phyloP scores from a whole-genome alignment of 2,329 filamentous ascomycete genomes.

The Paecilomyces sp. region DNA sequence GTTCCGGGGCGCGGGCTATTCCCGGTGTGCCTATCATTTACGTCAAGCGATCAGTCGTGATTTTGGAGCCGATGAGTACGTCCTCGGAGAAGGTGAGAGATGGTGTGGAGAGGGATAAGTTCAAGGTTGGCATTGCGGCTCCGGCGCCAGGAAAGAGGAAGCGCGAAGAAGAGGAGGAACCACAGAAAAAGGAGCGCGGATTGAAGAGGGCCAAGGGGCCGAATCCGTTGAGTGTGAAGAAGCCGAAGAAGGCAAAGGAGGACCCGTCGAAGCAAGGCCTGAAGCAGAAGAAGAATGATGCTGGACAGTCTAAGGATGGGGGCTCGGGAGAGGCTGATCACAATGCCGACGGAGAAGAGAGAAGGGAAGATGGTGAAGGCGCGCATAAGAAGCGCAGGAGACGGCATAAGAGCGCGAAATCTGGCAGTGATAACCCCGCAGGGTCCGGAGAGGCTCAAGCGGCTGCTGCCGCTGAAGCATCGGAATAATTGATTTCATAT shows the following conservation, averaged over 20 bases:
- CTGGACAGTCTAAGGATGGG: constrained; percentile 3
- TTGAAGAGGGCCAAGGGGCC: constrained; percentile 36
- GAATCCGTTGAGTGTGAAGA: constrained; percentile 43
- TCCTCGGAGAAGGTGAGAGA: constrained; percentile 36
- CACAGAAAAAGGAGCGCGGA: constrained; percentile 19
- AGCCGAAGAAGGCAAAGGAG: constrained; percentile 32
- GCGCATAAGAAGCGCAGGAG: constrained; percentile 25
- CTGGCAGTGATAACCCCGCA: constrained; percentile 11
- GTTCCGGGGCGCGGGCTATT: constrained; percentile 34
- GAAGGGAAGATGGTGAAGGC: constrained; percentile 14
- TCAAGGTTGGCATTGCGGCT: constrained; percentile 34
- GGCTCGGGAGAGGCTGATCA: constrained; percentile 13
- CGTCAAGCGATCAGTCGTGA: constrained; percentile 45
- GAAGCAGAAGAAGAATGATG: constrained; percentile 11
- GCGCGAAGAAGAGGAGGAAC: constrained; percentile 17
- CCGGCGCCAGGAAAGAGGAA: constrained; percentile 27
- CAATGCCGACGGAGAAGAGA: not conserved
- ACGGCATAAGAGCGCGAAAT: constrained; percentile 23
- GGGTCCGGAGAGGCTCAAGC: not conserved
- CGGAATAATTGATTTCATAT: constrained; percentile 1
- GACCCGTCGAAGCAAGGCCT: constrained; percentile 8
- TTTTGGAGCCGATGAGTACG: constrained; percentile 41
- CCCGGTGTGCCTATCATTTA: constrained; percentile 45
- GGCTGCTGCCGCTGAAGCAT: not conserved
- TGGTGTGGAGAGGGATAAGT: constrained; percentile 40